phyloP scores from a whole-genome alignment of 352 stramenopile species.

The Phytopythium boreale region DNA sequence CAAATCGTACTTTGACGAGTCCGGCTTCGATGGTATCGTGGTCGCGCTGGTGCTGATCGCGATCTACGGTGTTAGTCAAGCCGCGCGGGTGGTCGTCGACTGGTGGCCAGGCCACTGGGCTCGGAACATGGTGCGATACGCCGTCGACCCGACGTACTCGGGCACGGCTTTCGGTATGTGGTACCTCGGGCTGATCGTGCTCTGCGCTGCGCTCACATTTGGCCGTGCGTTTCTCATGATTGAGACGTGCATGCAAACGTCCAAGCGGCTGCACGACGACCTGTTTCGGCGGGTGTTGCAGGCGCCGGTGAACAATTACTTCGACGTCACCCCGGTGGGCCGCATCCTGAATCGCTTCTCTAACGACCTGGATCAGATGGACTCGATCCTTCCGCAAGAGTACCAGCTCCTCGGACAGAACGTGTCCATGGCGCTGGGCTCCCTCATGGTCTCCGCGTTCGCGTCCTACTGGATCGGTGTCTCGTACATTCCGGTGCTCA shows the following conservation, averaged over 20 bases:
- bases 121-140: constrained; percentile 21
- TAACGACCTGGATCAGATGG: constrained; percentile 48
- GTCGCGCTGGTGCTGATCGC: constrained; percentile 12
- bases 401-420: constrained; percentile 31
- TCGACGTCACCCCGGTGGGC: constrained; percentile 51
- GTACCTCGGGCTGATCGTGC: constrained; percentile 27
- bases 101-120: constrained; percentile 41
- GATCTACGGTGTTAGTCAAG: constrained; percentile 16
- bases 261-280: constrained; percentile 28
- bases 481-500: constrained; percentile 52
- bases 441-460: constrained; percentile 35
- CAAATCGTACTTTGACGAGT: constrained; percentile 30
- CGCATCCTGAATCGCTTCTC: constrained; percentile 56
- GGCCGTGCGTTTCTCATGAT: constrained; percentile 22
- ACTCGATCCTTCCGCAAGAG: constrained; percentile 32
- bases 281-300: constrained; percentile 34
- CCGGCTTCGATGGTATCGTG: constrained; percentile 16
- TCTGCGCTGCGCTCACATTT: constrained; percentile 20
- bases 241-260: constrained; percentile 25
- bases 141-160: constrained; percentile 33
- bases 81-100: constrained; percentile 20
- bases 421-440: constrained; percentile 22
- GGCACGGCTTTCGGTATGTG: constrained; percentile 24
- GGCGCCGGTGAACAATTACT: constrained; percentile 45
- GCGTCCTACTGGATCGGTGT: constrained; percentile 38